A percentile compares a stretch with the other conserved stretches of the same genome.
These are phyloP conservation scores for Neonectria coccinea DNA, from an alignment of 2,329 filamentous ascomycete genomes.

Conservation along the genomic window DNA sequence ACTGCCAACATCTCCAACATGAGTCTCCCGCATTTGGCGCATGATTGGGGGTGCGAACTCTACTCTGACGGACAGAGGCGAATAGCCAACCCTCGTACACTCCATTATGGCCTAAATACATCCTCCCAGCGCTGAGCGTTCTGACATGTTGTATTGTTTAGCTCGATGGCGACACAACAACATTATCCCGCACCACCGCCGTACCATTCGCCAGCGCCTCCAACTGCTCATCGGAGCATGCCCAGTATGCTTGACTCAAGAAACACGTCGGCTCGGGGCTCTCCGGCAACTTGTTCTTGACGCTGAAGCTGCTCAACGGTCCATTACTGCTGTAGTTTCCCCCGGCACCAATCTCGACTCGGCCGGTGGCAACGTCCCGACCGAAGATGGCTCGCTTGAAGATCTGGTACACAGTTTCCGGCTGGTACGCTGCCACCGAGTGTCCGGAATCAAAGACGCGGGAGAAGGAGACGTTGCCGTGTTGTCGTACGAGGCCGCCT, in stretches of 20 bases:
- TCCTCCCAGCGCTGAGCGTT: no score
- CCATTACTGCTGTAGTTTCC: constrained; percentile 50
- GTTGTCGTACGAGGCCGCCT: constrained; percentile 79
- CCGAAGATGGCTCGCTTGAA: constrained; percentile 68
- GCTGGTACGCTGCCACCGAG: constrained; percentile 68
- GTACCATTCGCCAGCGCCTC: constrained; percentile 33
- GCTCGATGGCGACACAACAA: constrained; percentile 28
- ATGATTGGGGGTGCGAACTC: no score
- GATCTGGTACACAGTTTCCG: constrained; percentile 63
- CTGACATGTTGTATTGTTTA: neutral
- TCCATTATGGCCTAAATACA: no score
- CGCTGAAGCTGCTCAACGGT: constrained; percentile 62
- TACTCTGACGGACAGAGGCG: no score
- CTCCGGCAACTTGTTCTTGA: constrained; percentile 61
- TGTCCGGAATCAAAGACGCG: constrained; percentile 74
- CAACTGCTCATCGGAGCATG: constrained; percentile 52
- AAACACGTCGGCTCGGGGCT: constrained; percentile 67
- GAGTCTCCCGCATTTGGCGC: no score
- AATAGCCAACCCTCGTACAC: no score
- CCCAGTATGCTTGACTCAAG: constrained; percentile 60
- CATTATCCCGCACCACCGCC: constrained; percentile 35
- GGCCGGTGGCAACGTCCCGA: constrained; percentile 65
- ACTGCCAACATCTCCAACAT: no score
- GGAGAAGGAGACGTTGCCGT: constrained; percentile 76
- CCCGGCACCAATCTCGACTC: constrained; percentile 48